Evolutionary conservation across 2,329 filamentous ascomycete genomes (phyloP).

Genomic region (Ophiognomonia clavigignenti-juglandacearum): DNA sequence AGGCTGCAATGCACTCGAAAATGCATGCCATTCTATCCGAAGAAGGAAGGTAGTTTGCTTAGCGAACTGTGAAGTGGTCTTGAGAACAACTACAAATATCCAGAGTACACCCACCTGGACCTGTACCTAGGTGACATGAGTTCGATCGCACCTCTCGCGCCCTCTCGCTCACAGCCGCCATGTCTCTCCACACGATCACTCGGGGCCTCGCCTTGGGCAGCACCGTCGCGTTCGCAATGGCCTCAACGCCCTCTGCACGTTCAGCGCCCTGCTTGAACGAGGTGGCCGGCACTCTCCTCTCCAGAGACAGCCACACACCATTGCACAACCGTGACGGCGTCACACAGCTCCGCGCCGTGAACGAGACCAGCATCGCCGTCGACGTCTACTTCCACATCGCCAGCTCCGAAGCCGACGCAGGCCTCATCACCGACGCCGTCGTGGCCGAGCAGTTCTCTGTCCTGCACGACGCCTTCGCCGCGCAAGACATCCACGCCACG

Average conservation of each 20-base stretch:
- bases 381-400: conserved; percentile 8
- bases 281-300: background rate
- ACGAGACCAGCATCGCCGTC: background rate
- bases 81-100: no score
- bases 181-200: background rate
- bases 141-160: background rate
- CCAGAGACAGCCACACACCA: background rate
- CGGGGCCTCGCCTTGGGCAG: background rate
- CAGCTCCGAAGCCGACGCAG: conserved; percentile 1
- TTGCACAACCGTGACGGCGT: background rate
- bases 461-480: background rate
- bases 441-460: conserved; percentile 2
- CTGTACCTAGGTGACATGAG: no score
- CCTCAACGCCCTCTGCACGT: background rate
- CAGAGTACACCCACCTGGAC: no score
- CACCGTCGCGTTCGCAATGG: background rate
- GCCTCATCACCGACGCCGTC: conserved; percentile 1
- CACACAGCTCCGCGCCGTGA: background rate
- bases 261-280: background rate
- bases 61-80: no score
- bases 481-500: background rate
- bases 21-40: no score
- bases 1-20: no score
- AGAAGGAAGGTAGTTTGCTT: no score
- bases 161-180: background rate